Percentiles rank a stretch among this genome's conserved stretches.
Conservation (phyloP, 2,329 filamentous ascomycete genomes). For the Colletotrichum sp. region DNA sequence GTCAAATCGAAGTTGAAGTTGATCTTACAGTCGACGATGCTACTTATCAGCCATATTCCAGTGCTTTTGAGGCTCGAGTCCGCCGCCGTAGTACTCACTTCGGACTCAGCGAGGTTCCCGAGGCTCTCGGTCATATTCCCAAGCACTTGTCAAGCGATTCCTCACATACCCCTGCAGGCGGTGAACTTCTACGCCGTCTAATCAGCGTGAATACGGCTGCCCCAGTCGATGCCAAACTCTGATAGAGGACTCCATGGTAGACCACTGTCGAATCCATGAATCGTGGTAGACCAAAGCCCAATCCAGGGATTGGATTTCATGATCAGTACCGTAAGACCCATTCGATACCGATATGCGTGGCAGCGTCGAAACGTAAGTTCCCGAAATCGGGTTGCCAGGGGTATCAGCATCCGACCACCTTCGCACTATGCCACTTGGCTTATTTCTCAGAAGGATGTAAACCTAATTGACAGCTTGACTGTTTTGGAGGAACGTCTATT, state of each 20-base stretch:
- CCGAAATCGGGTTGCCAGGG: neutral
- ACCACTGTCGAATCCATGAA: no score
- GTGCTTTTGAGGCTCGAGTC: fast-evolving
- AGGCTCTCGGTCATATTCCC: neutral
- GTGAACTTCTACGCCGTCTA: neutral
- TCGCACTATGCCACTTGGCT: neutral
- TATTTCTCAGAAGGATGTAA: no score
- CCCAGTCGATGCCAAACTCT: neutral
- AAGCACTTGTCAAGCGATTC: neutral
- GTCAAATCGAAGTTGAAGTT: fast-evolving
- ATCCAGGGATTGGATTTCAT: neutral
- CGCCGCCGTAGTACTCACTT: neutral
- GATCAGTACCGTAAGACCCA: neutral
- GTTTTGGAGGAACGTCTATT: neutral
- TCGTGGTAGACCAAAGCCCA: no score
- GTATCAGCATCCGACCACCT: neutral
- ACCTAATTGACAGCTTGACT: no score
- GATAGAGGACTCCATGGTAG: neutral
- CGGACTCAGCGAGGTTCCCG: neutral
- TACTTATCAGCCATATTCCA: no score
- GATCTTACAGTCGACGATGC: no score
- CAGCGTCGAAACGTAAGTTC: neutral
- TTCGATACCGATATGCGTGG: neutral
- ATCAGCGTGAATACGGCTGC: neutral
- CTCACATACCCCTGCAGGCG: neutral